Evolutionary conservation across 208 protist genomes (phyloP).

Genomic region (Trypanosoma cruzi): DNA sequence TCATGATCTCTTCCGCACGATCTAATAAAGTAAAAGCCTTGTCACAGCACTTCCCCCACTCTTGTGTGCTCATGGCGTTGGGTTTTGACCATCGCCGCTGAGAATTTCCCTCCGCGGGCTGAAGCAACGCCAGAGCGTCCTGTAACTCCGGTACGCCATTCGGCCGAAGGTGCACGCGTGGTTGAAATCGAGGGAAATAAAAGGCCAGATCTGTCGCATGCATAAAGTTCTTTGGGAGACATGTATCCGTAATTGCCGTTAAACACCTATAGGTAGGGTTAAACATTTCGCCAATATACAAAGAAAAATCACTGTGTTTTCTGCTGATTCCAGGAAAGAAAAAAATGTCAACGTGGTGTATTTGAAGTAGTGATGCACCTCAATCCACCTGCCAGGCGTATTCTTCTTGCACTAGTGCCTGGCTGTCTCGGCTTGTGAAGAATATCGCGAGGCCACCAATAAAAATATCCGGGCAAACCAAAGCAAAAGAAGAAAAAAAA

Average conservation of each 20-base stretch:
- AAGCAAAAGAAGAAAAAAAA: not conserved
- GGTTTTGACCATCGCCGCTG: constrained; percentile 35
- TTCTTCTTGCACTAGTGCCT: too few relatives aligned
- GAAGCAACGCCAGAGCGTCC: constrained; percentile 66
- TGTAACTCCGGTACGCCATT: constrained; percentile 71
- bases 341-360: too few relatives aligned
- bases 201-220: constrained; percentile 80
- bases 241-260: constrained; percentile 46
- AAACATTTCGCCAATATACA: constrained; percentile 37
- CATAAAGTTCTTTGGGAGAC: constrained; percentile 57
- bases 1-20: constrained; percentile 79
- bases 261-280: constrained; percentile 30
- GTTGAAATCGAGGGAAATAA: constrained; percentile 85
- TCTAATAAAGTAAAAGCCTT: constrained; percentile 59
- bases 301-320: not conserved
- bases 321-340: not conserved
- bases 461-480: too few relatives aligned
- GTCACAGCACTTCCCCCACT: constrained; percentile 44
- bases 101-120: constrained; percentile 15
- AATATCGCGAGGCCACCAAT: too few relatives aligned
- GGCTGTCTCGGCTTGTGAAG: too few relatives aligned
- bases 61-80: constrained; percentile 2
- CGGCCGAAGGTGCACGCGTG: constrained; percentile 48
- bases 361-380: not conserved
- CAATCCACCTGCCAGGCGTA: too few relatives aligned